phyloP scores from a whole-genome alignment of 176 grass and related monocot genomes.

The Bonia amplexicaulis region DNA sequence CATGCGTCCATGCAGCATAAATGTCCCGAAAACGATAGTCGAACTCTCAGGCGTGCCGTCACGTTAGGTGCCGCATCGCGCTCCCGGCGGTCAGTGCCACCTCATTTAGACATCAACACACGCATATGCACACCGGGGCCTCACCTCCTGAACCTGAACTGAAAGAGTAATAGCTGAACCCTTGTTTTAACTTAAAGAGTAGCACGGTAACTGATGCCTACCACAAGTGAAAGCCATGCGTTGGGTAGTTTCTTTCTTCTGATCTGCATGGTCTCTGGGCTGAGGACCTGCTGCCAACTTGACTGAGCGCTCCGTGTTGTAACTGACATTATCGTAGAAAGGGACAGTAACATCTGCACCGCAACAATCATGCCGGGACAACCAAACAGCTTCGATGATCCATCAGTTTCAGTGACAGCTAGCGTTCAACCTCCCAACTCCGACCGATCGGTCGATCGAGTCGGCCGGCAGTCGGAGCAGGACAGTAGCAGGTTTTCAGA shows the following conservation, averaged over 20 bases:
- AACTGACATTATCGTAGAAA: neutral
- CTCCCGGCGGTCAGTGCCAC: neutral
- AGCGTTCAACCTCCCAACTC: neutral
- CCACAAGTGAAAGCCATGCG: neutral
- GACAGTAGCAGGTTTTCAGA: neutral
- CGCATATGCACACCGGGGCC: neutral
- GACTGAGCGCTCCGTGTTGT: neutral
- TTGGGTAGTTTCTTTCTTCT: neutral
- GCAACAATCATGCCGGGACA: neutral
- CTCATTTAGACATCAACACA: neutral
- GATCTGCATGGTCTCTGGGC: neutral
- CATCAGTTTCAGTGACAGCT: neutral
- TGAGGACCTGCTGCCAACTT: neutral
- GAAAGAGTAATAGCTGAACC: neutral
- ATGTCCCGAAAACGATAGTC: conserved; percentile 24
- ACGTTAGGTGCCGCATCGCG: conserved; percentile 36
- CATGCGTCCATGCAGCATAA: conserved; percentile 28
- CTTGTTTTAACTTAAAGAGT: neutral
- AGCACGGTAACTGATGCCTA: neutral
- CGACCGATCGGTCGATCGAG: neutral
- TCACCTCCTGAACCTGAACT: neutral
- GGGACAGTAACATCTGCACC: conserved; percentile 7
- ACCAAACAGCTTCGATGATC: conserved; percentile 14
- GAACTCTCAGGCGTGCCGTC: conserved; percentile 17
- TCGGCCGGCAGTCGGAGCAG: neutral